Percentiles rank a stretch among this genome's conserved stretches.
phyloP scores from a whole-genome alignment of 345 rosid genomes.

The Clarkia xantiana region DNA sequence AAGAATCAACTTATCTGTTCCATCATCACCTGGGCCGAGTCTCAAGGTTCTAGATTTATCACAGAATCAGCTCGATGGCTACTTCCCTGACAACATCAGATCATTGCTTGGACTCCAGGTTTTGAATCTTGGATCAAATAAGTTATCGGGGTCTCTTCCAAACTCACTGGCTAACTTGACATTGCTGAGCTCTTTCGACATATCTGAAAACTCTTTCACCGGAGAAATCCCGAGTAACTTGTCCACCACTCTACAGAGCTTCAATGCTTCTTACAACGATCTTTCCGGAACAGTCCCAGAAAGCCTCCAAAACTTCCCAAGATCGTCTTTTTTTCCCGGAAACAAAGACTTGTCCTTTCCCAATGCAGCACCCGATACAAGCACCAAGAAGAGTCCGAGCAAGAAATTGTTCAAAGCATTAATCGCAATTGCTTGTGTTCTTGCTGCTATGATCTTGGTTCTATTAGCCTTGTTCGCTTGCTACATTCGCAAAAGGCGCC shows the following conservation, averaged over 20 bases:
- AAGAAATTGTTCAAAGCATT: constrained; percentile 47
- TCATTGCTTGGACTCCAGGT: constrained; percentile 51
- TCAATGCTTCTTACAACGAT: constrained; percentile 75
- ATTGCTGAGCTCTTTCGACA: constrained; percentile 50
- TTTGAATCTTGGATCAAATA: constrained; percentile 68
- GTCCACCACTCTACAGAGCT: constrained; percentile 38
- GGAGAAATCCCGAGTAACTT: constrained; percentile 70
- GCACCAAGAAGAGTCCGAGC: constrained; percentile 37
- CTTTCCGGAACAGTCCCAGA: constrained; percentile 86
- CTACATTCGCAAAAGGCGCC: constrained; percentile 46
- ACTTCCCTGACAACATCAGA: constrained; percentile 58
- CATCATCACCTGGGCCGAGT: constrained; percentile 26
- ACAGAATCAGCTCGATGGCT: constrained; percentile 50
- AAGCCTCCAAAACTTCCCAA: constrained; percentile 56
- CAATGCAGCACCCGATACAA: constrained; percentile 21
- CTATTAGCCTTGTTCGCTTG: constrained; percentile 59
- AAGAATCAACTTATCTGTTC: constrained; percentile 31
- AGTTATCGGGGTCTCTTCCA: constrained; percentile 81
- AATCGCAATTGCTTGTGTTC: constrained; percentile 57
- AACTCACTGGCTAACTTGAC: constrained; percentile 53
- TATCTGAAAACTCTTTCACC: constrained; percentile 63
- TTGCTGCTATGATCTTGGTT: constrained; percentile 52
- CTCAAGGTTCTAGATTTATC: constrained; percentile 74
- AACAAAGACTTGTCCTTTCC: constrained; percentile 48
- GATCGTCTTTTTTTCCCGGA: constrained; percentile 80